Evolutionary conservation across 1,139 yeast genomes (phyloP).

Genomic region (Nakaseomyces delphensis): DNA sequence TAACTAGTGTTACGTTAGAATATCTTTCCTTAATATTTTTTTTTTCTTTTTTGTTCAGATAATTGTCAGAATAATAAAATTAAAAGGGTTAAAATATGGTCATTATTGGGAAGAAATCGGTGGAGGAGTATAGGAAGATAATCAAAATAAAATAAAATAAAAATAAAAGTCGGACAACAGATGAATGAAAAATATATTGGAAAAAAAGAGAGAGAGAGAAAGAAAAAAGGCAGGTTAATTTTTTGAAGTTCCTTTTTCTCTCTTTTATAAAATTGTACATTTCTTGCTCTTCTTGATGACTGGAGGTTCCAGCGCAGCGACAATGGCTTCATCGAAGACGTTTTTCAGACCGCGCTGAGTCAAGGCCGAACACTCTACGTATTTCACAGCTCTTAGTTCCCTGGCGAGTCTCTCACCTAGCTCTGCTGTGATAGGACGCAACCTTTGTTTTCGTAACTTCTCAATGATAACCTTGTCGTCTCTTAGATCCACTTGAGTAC

Average conservation of each 20-base stretch:
- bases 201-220: not conserved
- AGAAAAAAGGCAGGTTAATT: too few relatives aligned
- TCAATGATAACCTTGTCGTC: constrained; percentile 83
- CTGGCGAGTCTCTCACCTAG: constrained; percentile 87
- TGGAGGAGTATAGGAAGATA: not conserved
- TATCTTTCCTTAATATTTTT: too few relatives aligned
- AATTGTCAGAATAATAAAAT: not conserved
- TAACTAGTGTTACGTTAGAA: too few relatives aligned
- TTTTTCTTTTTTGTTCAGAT: not conserved
- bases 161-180: not conserved
- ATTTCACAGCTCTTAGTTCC: constrained; percentile 90
- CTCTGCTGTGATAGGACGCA: constrained; percentile 73
- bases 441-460: constrained; percentile 79
- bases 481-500: constrained; percentile 88
- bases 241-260: too few relatives aligned
- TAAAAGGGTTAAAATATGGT: not conserved
- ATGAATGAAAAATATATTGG: too few relatives aligned
- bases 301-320: constrained; percentile 87
- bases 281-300: constrained; percentile 63
- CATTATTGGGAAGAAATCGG: not conserved
- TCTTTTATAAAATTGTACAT: constrained; percentile 58
- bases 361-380: constrained; percentile 94
- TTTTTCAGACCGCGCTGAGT: constrained; percentile 92
- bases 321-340: constrained; percentile 92
- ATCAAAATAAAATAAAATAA: too few relatives aligned